A percentile compares a stretch with the other conserved stretches of the same genome.
Evolutionary conservation across 352 stramenopile species (phyloP).

Genomic region (Phytophthora vignae): DNA sequence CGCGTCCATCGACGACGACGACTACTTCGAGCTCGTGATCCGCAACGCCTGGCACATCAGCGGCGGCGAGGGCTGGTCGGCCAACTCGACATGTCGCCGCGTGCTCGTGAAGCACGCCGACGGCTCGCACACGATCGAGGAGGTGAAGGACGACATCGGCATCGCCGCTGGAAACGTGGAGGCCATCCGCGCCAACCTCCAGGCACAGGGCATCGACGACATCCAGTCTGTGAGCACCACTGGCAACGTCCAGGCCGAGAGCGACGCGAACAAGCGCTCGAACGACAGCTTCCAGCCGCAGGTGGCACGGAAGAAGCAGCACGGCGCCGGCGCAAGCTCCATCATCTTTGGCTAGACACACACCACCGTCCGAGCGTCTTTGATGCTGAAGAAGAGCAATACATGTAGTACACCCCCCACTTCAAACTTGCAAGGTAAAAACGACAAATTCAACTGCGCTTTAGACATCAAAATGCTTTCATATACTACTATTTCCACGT

Average conservation of each 20-base stretch:
- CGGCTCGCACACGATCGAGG: slow-evolving; percentile 81
- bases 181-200: slow-evolving; percentile 81
- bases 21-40: slow-evolving; percentile 95
- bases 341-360: slow-evolving; percentile 81
- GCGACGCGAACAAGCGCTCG: slow-evolving; percentile 62
- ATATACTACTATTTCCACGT: background rate
- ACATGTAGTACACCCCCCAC: background rate
- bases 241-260: slow-evolving; percentile 60
- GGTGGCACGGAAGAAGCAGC: slow-evolving; percentile 80
- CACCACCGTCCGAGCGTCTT: background rate
- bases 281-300: slow-evolving; percentile 60
- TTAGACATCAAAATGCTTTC: background rate
- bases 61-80: slow-evolving; percentile 80
- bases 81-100: slow-evolving; percentile 88
- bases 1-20: slow-evolving; percentile 90
- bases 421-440: background rate
- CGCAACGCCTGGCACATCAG: slow-evolving; percentile 90
- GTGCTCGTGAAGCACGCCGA: slow-evolving; percentile 90
- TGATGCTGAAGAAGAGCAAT: background rate
- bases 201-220: slow-evolving; percentile 70
- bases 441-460: background rate
- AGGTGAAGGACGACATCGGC: slow-evolving; percentile 88
- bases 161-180: slow-evolving; percentile 73
- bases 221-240: slow-evolving; percentile 52
- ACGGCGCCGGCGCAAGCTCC: slow-evolving; percentile 76